A percentile compares a stretch with the other conserved stretches of the same genome.
These are phyloP conservation scores for Syncephalastrum sp. DNA, from an alignment of 371 early-diverging fungal genomes.

Conservation along the genomic window DNA sequence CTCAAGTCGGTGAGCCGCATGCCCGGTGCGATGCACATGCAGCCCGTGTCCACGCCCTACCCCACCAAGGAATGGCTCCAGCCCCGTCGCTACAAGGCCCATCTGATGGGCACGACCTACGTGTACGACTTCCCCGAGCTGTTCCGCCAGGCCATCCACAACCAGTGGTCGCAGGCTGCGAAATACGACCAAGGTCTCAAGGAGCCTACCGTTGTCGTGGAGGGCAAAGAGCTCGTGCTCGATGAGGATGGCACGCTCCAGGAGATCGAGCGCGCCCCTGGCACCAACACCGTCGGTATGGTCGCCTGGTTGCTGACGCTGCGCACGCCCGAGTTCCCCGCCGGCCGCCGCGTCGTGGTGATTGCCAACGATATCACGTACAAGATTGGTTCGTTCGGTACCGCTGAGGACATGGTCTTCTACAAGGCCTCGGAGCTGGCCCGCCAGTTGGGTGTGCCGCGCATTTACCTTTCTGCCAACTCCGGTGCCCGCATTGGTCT, in stretches of 20 bases:
- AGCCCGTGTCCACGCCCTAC: constrained; percentile 82
- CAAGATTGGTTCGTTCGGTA: constrained; percentile 97
- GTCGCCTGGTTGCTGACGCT: constrained; percentile 92
- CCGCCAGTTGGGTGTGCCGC: constrained; percentile 83
- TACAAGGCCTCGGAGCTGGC: constrained; percentile 90
- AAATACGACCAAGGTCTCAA: constrained; percentile 54
- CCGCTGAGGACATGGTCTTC: constrained; percentile 92
- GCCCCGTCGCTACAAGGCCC: constrained; percentile 97
- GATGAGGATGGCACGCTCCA: constrained; percentile 79
- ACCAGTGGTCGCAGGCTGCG: constrained; percentile 71
- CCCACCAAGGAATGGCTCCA: constrained; percentile 95
- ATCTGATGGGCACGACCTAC: constrained; percentile 96
- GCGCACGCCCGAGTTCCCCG: constrained; percentile 93
- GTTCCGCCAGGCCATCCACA: constrained; percentile 83
- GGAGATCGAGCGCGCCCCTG: constrained; percentile 82
- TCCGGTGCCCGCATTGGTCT: constrained; percentile 99
- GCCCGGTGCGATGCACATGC: constrained; percentile 83
- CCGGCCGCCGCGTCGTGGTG: constrained; percentile 86
- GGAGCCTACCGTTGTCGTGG: constrained; percentile 71
- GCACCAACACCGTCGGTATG: constrained; percentile 95
- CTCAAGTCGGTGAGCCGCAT: constrained; percentile 72
- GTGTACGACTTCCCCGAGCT: constrained; percentile 98
- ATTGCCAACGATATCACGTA: constrained; percentile 98
- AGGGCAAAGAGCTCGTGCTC: constrained; percentile 84
- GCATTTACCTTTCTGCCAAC: constrained; percentile 97